Percentiles rank a stretch among this genome's conserved stretches.
Evolutionary conservation across 2,329 filamentous ascomycete genomes (phyloP).

Genomic region (Colletotrichum spinosum): DNA sequence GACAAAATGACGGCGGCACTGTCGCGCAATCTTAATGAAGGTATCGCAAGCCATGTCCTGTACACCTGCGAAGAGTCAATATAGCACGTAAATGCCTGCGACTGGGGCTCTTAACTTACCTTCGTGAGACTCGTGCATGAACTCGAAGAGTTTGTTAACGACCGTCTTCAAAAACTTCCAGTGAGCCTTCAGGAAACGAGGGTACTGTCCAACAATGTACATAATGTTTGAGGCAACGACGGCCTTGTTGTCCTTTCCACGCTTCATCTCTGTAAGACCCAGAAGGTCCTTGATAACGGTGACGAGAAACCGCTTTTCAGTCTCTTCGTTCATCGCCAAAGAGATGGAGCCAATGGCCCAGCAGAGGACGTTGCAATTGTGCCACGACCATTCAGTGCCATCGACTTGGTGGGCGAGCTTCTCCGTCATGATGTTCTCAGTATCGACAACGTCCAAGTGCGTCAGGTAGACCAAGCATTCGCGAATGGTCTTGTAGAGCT

Average conservation of each 20-base stretch:
- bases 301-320: slow-evolving; percentile 97
- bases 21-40: slow-evolving; percentile 99
- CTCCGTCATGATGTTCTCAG: slow-evolving; percentile 99
- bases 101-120: slow-evolving; percentile 63
- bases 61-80: slow-evolving; percentile 69
- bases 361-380: slow-evolving; percentile 99
- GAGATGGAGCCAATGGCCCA: slow-evolving; percentile 99
- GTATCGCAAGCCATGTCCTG: slow-evolving; percentile 99
- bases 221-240: slow-evolving; percentile 99
- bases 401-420: slow-evolving; percentile 97
- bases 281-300: slow-evolving; percentile 99
- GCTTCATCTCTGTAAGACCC: slow-evolving; percentile 98
- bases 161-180: slow-evolving; percentile 99
- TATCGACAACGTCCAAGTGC: slow-evolving; percentile 96
- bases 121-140: slow-evolving; percentile 99
- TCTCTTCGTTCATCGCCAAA: slow-evolving; percentile 99
- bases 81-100: background rate
- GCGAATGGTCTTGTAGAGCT: slow-evolving; percentile 98
- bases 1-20: slow-evolving; percentile 97
- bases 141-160: slow-evolving; percentile 99
- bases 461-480: slow-evolving; percentile 98
- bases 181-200: slow-evolving; percentile 96
- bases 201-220: slow-evolving; percentile 99
- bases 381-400: slow-evolving; percentile 97
- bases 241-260: slow-evolving; percentile 99